Evolutionary conservation across 345 rosid species (phyloP).

Genomic region (Eucalyptus sp.): DNA sequence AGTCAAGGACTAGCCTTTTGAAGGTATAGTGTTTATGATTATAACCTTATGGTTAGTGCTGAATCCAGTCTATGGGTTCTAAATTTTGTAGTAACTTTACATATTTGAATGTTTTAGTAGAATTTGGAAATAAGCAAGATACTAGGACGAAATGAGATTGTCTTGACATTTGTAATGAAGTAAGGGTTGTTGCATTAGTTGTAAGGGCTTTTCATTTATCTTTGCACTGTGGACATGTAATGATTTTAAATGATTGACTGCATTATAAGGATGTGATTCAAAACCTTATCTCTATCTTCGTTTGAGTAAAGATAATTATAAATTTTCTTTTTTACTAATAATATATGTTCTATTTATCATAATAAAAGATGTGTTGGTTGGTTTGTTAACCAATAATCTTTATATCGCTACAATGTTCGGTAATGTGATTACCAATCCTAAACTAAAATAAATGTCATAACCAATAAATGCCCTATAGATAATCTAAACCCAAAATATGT

Average conservation of each 20-base stretch:
- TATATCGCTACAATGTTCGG: not conserved
- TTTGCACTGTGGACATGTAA: not conserved
- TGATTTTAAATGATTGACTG: not conserved
- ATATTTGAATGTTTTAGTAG: not conserved
- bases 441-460: not conserved
- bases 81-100: no score
- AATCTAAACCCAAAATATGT: no score
- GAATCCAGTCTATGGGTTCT: not conserved
- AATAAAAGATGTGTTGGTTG: no score
- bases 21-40: not conserved
- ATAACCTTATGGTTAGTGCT: no score
- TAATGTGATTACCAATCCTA: not conserved
- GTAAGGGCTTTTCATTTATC: not conserved
- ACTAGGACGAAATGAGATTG: rapidly evolving
- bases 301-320: not conserved
- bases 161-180: not conserved
- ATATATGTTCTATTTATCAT: not conserved
- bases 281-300: not conserved
- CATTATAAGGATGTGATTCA: no score
- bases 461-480: not conserved
- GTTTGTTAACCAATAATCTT: not conserved
- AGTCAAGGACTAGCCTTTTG: not conserved
- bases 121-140: not conserved
- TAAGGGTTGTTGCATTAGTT: not conserved
- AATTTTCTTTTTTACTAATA: no score